phyloP scores from a whole-genome alignment of 2,329 filamentous ascomycete genomes.

The Colletotrichum kahawae region DNA sequence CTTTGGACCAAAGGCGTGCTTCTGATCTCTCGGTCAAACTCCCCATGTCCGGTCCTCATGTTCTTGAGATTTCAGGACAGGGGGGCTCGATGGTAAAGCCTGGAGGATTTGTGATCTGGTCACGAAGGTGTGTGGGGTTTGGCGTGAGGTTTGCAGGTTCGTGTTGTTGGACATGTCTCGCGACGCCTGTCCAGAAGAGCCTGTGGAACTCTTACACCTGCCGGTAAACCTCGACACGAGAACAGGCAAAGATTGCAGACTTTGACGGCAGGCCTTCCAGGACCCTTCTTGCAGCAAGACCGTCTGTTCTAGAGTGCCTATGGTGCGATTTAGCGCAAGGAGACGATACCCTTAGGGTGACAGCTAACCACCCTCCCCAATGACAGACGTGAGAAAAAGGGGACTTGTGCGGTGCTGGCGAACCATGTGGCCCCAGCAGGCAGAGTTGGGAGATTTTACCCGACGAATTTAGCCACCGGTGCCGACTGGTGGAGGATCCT shows the following conservation, averaged over 20 bases:
- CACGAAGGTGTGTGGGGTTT: background rate
- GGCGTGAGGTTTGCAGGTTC: constrained; percentile 1
- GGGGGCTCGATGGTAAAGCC: background rate
- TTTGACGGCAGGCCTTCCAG: background rate
- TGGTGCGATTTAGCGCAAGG: background rate
- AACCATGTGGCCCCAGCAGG: background rate
- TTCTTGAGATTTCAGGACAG: background rate
- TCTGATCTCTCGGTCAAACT: background rate
- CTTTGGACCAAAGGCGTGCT: background rate
- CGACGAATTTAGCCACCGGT: constrained; percentile 7
- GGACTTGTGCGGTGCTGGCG: background rate
- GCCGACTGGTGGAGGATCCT: constrained; percentile 20
- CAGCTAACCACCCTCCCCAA: background rate
- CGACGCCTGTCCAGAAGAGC: background rate
- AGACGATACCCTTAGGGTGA: background rate
- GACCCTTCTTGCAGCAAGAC: constrained; percentile 17
- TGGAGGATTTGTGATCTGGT: background rate
- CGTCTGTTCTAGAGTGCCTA: background rate
- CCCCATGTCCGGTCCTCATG: background rate
- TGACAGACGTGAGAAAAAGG: background rate
- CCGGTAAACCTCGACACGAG: background rate
- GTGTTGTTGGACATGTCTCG: background rate
- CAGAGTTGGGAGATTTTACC: background rate
- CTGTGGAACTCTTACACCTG: background rate
- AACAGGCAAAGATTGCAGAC: background rate